Conservation (phyloP, 164 flowering plant species). For the Nymphaea colorata region DNA sequence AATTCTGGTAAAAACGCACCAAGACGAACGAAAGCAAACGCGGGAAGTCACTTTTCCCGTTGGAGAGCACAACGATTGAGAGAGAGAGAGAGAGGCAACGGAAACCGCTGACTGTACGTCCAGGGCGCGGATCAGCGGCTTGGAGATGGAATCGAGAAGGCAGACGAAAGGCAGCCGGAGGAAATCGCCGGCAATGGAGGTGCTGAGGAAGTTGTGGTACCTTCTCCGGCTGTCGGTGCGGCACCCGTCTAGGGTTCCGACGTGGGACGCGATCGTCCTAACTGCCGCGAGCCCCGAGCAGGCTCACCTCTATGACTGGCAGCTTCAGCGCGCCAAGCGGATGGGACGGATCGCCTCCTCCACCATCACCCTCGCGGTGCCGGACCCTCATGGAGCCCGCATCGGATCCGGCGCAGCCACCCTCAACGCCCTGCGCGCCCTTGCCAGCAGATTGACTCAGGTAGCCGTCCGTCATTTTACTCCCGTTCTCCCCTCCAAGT, state of each 20-base stretch:
- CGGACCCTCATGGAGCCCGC: conserved; percentile 83
- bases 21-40: no score
- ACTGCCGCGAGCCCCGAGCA: conserved; percentile 99
- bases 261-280: conserved; percentile 93
- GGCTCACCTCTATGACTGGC: conserved; percentile 90
- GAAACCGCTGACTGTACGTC: no score
- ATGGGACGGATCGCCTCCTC: conserved; percentile 68
- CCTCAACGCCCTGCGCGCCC: conserved; percentile 66
- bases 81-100: neutral
- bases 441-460: conserved; percentile 26
- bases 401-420: conserved; percentile 99
- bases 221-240: conserved; percentile 70
- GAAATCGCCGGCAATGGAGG: conserved; percentile 28
- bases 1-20: no score
- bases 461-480: conserved; percentile 4
- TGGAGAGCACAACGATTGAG: no score
- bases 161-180: conserved; percentile 3
- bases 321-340: conserved; percentile 76
- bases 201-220: conserved; percentile 82
- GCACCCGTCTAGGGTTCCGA: conserved; percentile 76
- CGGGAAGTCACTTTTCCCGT: no score
- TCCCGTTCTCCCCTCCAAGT: neutral
- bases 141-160: neutral
- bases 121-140: neutral
- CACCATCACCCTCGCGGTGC: conserved; percentile 84